Percentiles rank a stretch among this genome's conserved stretches.
Evolutionary conservation across 2,329 filamentous ascomycete genomes (phyloP).

Genomic region (Diaporthe sp.): DNA sequence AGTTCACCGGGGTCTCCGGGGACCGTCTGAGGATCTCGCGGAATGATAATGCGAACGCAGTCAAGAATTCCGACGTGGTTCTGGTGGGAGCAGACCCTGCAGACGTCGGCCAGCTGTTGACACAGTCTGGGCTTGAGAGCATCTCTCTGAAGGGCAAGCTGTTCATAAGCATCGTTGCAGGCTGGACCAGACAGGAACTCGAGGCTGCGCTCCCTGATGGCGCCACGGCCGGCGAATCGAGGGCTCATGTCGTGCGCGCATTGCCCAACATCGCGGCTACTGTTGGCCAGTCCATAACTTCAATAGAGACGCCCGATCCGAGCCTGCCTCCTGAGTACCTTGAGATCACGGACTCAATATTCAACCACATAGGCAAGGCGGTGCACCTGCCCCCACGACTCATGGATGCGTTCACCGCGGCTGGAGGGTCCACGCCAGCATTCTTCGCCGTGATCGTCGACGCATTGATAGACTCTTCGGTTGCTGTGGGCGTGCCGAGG

Average conservation of each 20-base stretch:
- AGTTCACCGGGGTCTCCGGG: conserved; percentile 41
- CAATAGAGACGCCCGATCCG: conserved; percentile 49
- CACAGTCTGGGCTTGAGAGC: conserved; percentile 52
- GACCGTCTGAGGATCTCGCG: conserved; percentile 8
- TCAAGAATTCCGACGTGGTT: conserved; percentile 55
- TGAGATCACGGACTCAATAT: conserved; percentile 59
- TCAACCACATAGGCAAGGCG: conserved; percentile 67
- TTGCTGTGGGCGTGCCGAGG: conserved; percentile 71
- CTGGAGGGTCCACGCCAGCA: conserved; percentile 72
- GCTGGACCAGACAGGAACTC: conserved; percentile 59
- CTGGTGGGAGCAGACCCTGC: conserved; percentile 63
- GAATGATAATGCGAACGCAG: conserved; percentile 53
- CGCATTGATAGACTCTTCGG: conserved; percentile 70
- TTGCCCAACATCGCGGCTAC: conserved; percentile 54
- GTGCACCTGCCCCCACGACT: conserved; percentile 63
- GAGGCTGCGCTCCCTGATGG: conserved; percentile 53
- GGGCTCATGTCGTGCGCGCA: conserved; percentile 50
- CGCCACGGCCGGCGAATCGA: background rate
- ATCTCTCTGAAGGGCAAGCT: conserved; percentile 59
- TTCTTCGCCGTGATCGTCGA: conserved; percentile 72
- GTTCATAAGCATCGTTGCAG: conserved; percentile 65
- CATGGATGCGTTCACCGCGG: conserved; percentile 71
- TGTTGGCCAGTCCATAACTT: conserved; percentile 52
- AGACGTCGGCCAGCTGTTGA: conserved; percentile 56
- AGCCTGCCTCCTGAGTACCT: conserved; percentile 44